phyloP scores from a whole-genome alignment of 1,284 basidiomycete species.

The Puccinia brachypodii region DNA sequence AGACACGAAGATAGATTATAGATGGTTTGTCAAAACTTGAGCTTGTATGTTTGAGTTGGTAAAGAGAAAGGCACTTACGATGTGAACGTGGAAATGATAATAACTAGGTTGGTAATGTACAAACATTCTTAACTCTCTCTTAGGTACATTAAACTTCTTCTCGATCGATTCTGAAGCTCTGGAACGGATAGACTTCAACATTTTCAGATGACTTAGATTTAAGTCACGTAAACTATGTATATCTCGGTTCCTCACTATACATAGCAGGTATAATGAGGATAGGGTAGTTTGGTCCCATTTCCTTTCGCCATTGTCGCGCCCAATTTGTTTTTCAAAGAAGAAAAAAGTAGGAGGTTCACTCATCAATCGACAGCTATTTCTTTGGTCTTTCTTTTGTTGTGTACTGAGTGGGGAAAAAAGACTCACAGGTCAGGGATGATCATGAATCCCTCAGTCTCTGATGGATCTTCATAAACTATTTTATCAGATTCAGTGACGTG shows the following conservation, averaged over 20 bases:
- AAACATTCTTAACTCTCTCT: slow-evolving; percentile 72
- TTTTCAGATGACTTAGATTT: slow-evolving; percentile 65
- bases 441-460: slow-evolving; percentile 67
- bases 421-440: slow-evolving; percentile 76
- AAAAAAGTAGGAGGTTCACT: background rate
- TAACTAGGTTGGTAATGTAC: slow-evolving; percentile 57
- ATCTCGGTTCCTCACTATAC: slow-evolving; percentile 56
- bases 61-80: slow-evolving; percentile 63
- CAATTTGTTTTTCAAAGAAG: background rate
- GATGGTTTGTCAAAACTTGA: background rate
- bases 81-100: slow-evolving; percentile 93
- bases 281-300: slow-evolving; percentile 57
- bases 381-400: background rate
- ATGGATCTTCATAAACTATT: slow-evolving; percentile 67
- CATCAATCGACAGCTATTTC: background rate
- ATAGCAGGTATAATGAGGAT: slow-evolving; percentile 56
- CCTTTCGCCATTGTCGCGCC: slow-evolving; percentile 48
- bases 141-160: slow-evolving; percentile 66
- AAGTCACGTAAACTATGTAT: slow-evolving; percentile 61
- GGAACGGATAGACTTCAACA: slow-evolving; percentile 69
- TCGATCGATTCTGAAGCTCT: slow-evolving; percentile 64
- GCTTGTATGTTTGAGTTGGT: background rate
- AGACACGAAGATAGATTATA: too few relatives aligned
- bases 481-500: slow-evolving; percentile 77
- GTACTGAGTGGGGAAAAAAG: background rate